Evolutionary conservation across 2,329 filamentous ascomycete species (phyloP), one percentile per base, ranked within the genome.

Genomic region (Claviceps africana): DNA sequence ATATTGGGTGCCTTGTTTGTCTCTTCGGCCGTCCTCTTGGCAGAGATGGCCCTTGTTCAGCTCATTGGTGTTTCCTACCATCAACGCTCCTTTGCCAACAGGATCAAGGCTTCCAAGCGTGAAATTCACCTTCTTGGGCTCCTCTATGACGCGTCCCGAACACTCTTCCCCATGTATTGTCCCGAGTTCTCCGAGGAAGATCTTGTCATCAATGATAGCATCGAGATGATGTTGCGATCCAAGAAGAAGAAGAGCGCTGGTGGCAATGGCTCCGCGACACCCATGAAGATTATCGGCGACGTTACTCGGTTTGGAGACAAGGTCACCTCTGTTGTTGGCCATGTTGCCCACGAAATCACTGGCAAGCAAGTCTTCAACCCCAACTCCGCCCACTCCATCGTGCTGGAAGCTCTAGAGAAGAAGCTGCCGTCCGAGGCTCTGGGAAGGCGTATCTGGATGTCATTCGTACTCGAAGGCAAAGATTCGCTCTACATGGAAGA

Each of bases 371-470:
- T 96, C 22, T 95, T 97, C 72, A 95, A 96, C 67, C 85, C 88
- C 15, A 91, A 87, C 61, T 86, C 89, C 5, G 83, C 90, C 1
- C 90, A 96, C 65, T 93, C 88, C 0, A 81, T 97, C 48, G 88
- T 97, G 5, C 75, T 94, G 13, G 82, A 94, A 64, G 93, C 91
- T 9, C 75, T 97, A 33, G 90, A 96, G 67, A 91, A 88, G 70
- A 82, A 79, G 44, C 76, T 78, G 54, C 86, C 88, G 7, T 88
- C 89, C 0, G 90, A 97, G 65, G 93, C 93, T n/a, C 72, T 97
- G 53, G 90, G 88, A n/a, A 85, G 82, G 59, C 85, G 93, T 62
- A 84, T 97, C 56, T 97, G 93, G 93, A 95, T 96, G 88, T 96
- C 90, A 1, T 95, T 96, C 64, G 93, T 95, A 1, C 81, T 93